phyloP scores from a whole-genome alignment of 1,284 basidiomycete species.

The Mycena citricolor region DNA sequence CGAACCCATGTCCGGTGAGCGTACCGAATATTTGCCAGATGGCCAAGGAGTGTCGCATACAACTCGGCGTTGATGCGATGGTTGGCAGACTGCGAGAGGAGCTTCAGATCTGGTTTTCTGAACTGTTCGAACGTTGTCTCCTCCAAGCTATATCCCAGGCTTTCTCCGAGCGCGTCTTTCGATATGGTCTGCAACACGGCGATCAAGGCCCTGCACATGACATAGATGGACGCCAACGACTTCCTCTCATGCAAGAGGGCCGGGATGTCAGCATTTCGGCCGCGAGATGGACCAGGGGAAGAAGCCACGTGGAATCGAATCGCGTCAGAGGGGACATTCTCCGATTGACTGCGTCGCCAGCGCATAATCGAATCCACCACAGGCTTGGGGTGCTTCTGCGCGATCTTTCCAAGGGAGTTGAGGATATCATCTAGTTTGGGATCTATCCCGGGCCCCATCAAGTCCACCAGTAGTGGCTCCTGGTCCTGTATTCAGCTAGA shows the following conservation, averaged over 20 bases:
- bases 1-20: no score
- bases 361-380: slow-evolving; percentile 87
- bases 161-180: slow-evolving; percentile 76
- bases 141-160: slow-evolving; percentile 77
- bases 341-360: slow-evolving; percentile 81
- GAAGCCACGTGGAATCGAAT: slow-evolving; percentile 50
- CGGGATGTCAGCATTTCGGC: slow-evolving; percentile 53
- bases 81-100: slow-evolving; percentile 65
- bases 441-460: slow-evolving; percentile 73
- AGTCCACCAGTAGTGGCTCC: slow-evolving; percentile 64
- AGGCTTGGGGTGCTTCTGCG: slow-evolving; percentile 79
- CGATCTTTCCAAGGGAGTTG: slow-evolving; percentile 82
- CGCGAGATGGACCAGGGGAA: slow-evolving; percentile 40
- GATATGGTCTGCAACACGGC: slow-evolving; percentile 72
- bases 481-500: slow-evolving; percentile 51
- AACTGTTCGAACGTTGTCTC: slow-evolving; percentile 88
- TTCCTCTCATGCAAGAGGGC: slow-evolving; percentile 73
- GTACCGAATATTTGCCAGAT: slow-evolving; percentile 77
- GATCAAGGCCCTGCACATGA: slow-evolving; percentile 85
- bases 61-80: slow-evolving; percentile 79
- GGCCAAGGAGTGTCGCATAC: slow-evolving; percentile 80
- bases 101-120: slow-evolving; percentile 68
- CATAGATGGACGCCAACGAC: slow-evolving; percentile 79
- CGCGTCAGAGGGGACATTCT: slow-evolving; percentile 58
- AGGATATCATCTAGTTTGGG: slow-evolving; percentile 79